These are phyloP conservation scores for Microcera coccophila DNA, from an alignment of 2,329 filamentous ascomycete genomes.

Conservation along the genomic window DNA sequence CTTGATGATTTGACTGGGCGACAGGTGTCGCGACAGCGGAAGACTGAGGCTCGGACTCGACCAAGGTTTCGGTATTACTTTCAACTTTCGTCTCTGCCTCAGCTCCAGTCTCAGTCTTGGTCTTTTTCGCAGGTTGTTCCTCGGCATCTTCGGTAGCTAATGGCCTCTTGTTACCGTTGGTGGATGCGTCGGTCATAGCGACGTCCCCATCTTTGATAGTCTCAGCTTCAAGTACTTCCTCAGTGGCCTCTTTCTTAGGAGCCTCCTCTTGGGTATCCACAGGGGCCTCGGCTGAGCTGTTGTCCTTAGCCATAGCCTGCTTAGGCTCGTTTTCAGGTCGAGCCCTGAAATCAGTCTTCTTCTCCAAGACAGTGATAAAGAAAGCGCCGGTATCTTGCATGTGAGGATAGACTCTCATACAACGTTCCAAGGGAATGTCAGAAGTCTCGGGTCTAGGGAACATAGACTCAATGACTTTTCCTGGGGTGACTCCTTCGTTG, in stretches of 20 bases:
- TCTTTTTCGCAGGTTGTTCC: slow-evolving; percentile 45
- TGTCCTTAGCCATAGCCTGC: slow-evolving; percentile 15
- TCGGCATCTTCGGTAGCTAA: slow-evolving; percentile 34
- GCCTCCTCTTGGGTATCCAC: slow-evolving; percentile 34
- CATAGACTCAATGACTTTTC: slow-evolving; percentile 74
- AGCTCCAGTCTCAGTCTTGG: slow-evolving; percentile 43
- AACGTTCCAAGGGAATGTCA: slow-evolving; percentile 76
- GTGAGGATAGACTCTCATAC: slow-evolving; percentile 92
- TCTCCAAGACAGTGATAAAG: slow-evolving; percentile 94
- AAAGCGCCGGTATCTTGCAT: slow-evolving; percentile 95
- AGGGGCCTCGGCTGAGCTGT: slow-evolving; percentile 9
- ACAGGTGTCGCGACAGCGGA: slow-evolving; percentile 18
- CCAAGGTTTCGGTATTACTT: too few relatives aligned
- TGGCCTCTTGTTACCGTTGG: slow-evolving; percentile 34
- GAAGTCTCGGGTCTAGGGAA: slow-evolving; percentile 65
- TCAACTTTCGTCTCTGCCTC: slow-evolving; percentile 11
- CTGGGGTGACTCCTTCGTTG: slow-evolving; percentile 52
- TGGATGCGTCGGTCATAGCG: slow-evolving; percentile 28
- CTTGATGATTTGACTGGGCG: slow-evolving; percentile 24
- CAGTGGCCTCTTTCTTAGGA: slow-evolving; percentile 14
- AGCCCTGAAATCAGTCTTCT: slow-evolving; percentile 78
- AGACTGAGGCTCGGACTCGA: slow-evolving; percentile 13
- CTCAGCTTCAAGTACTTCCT: slow-evolving; percentile 1
- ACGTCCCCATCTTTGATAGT: slow-evolving; percentile 25
- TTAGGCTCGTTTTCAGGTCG: slow-evolving; percentile 63